These are phyloP conservation scores for Wickerhamiella pararugosa DNA, from an alignment of 1,139 yeast species.

Conservation along the genomic window DNA sequence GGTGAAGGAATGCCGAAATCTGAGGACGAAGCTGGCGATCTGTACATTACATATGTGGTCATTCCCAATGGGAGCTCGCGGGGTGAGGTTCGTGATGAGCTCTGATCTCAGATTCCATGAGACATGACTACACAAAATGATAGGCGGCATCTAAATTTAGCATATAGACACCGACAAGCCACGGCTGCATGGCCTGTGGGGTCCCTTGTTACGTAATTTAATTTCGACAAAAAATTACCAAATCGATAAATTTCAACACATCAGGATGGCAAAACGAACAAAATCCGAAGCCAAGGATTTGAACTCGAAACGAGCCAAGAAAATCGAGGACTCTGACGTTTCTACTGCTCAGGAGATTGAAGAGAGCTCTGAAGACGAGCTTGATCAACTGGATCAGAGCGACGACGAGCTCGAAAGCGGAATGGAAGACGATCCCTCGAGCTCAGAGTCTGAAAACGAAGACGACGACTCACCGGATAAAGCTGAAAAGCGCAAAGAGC, in stretches of 20 bases:
- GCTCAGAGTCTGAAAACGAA: not conserved
- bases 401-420: slow-evolving; percentile 4
- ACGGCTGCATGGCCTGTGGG: too few species aligned
- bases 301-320: slow-evolving; percentile 4
- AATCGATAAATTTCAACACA: too few species aligned
- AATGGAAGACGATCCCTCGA: not conserved
- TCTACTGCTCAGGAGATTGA: not conserved
- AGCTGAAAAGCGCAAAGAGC: slow-evolving; percentile 50
- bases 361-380: slow-evolving; percentile 9
- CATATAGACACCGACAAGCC: not conserved
- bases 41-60: slow-evolving; percentile 55
- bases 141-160: not conserved
- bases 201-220: too few species aligned
- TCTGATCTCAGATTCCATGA: too few species aligned
- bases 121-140: not conserved
- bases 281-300: not conserved
- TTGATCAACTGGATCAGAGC: slow-evolving; percentile 7
- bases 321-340: slow-evolving; percentile 1
- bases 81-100: not conserved
- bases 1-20: slow-evolving; percentile 80
- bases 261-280: too few species aligned
- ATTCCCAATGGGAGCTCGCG: slow-evolving; percentile 21
- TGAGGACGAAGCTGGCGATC: slow-evolving; percentile 50
- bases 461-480: slow-evolving; percentile 8
- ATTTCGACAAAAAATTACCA: too few species aligned